Conservation (phyloP, 2,329 filamentous ascomycete genomes). For the Colletotrichum spinosum region DNA sequence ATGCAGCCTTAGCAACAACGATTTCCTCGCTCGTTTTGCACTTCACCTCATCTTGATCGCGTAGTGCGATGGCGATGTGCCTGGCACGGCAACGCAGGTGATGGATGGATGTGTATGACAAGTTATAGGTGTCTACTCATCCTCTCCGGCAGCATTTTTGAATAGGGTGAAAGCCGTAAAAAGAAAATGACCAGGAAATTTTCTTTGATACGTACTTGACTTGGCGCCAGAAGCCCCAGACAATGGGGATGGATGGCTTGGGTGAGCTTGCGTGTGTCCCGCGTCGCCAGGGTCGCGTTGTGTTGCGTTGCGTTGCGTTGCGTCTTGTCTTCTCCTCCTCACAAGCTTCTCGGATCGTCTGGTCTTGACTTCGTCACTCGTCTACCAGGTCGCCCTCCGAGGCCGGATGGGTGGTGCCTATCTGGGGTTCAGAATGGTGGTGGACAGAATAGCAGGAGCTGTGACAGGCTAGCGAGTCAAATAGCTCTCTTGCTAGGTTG, state of each 20-base stretch:
- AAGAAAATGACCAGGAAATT: slow-evolving; percentile 6
- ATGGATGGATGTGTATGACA: slow-evolving; percentile 3
- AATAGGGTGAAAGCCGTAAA: slow-evolving; percentile 11
- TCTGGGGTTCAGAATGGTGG: slow-evolving; percentile 1
- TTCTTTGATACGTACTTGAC: slow-evolving; percentile 28
- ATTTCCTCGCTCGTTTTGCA: background rate
- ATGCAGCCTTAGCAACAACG: slow-evolving; percentile 24
- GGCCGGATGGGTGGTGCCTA: slow-evolving; percentile 4
- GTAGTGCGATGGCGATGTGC: background rate
- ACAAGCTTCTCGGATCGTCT: slow-evolving; percentile 11
- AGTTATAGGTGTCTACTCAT: background rate
- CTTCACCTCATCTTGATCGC: slow-evolving; percentile 11
- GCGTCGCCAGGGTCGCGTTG: slow-evolving; percentile 10
- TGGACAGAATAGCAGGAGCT: background rate
- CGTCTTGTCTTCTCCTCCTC: slow-evolving; percentile 26
- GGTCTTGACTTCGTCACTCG: slow-evolving; percentile 8
- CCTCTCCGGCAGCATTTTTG: slow-evolving; percentile 17
- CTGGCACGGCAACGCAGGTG: slow-evolving; percentile 11
- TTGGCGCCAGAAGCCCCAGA: slow-evolving; percentile 28
- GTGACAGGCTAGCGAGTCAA: slow-evolving; percentile 31
- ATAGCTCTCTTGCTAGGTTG: slow-evolving; percentile 9
- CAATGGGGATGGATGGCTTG: background rate
- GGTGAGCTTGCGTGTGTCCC: slow-evolving; percentile 29
- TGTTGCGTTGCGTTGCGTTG: slow-evolving; percentile 22
- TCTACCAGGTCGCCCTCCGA: slow-evolving; percentile 24